Evolutionary conservation across 306 rosid species (phyloP), one percentile per base, ranked within the genome.

Genomic region (Prunus mume): DNA sequence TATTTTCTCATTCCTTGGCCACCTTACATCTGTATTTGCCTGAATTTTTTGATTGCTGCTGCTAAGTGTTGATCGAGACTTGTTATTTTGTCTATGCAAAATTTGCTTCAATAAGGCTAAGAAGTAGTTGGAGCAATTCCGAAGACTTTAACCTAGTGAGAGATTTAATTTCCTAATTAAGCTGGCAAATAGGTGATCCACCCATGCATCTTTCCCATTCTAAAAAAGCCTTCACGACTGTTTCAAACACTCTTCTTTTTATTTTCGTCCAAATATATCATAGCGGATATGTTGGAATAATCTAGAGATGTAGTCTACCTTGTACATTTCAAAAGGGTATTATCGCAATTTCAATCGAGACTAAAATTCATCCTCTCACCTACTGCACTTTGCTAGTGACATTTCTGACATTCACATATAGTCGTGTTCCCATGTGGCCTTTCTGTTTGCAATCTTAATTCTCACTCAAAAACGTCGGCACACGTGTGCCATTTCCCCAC

Each of bases 401-500:
- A 30, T 76, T 58, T 60, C 62, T 28, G 69, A 55, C 77, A 45
- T 58, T 20, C 65, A 71, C 64, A 32, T 17, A 5, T 22, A 72
- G 72, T 65, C 63, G 24, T 49, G 50, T 63, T 77, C 50, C 81
- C 75, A 49, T 25, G 75, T 71, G 76, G 69, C 52, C 74, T 43
- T 73, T 60, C 69, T 51, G 61, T 12, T 38, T 28, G 24, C 55
- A 63, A 10, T 72, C 78, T 63, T 74, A 34, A 38, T 65, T 71
- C 18, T 52, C 56, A 79, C 73, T 67, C 75, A 22, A 45, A 79
- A 72, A 43, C 54, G 62, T 58, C n/a, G 18, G 66, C 77, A 79
- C 72, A 73, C 73, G 74, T 85, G 79, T 32, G 27, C 73, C 63
- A 43, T 66, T 9, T 83, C 30, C 69, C 62, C 14, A 80, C 50